Percentiles rank a stretch among this genome's conserved stretches.
These are phyloP conservation scores for Ophiostoma sp. DNA, from an alignment of 2,329 filamentous ascomycete genomes.

Conservation along the genomic window DNA sequence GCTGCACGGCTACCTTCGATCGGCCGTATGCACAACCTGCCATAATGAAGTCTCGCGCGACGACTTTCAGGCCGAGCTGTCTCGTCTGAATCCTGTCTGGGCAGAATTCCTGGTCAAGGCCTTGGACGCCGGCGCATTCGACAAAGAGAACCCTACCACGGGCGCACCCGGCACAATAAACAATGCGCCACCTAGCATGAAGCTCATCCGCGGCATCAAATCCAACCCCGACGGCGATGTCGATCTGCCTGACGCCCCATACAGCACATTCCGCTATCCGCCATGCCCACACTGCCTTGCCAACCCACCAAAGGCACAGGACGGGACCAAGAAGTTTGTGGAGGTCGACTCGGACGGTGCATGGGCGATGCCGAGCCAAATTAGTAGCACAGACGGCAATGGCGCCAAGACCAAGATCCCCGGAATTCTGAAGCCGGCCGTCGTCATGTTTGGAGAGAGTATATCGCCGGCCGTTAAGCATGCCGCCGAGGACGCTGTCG, in stretches of 20 bases:
- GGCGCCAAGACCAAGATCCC: conserved; percentile 42
- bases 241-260: conserved; percentile 79
- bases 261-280: conserved; percentile 86
- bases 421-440: conserved; percentile 84
- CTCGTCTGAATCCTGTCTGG: conserved; percentile 81
- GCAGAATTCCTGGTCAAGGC: conserved; percentile 67
- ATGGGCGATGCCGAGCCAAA: conserved; percentile 53
- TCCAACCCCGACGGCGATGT: conserved; percentile 94
- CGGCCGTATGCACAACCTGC: conserved; percentile 76
- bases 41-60: conserved; percentile 63
- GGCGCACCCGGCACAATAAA: conserved; percentile 37
- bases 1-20: conserved; percentile 83
- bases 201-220: conserved; percentile 53
- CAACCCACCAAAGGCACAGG: conserved; percentile 51
- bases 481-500: conserved; percentile 73
- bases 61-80: conserved; percentile 69
- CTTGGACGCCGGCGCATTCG: conserved; percentile 66
- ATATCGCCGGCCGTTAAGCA: conserved; percentile 65
- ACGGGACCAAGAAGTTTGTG: conserved; percentile 54
- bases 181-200: conserved; percentile 6
- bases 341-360: conserved; percentile 75
- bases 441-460: conserved; percentile 94
- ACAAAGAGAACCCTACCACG: conserved; percentile 71
- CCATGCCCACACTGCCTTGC: conserved; percentile 75
- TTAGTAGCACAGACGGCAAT: background rate